Evolutionary conservation across 768 basidiomycete genomes (phyloP), one percentile per base, ranked within the genome.

Genomic region (Lactarius quietus): DNA sequence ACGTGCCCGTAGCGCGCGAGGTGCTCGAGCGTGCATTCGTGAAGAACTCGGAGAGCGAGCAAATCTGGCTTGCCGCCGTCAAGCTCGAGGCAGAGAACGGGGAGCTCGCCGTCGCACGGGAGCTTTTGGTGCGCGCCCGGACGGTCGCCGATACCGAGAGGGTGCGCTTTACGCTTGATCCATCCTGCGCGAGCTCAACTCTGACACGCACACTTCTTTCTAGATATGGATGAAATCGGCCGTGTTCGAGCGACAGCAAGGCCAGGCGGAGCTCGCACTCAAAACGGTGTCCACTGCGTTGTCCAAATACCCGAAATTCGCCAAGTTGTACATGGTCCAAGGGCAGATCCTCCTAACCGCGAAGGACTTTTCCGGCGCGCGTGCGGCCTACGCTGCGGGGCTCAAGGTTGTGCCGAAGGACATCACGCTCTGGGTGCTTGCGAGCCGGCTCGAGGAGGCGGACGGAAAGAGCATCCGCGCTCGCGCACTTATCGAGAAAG

Each of bases 151-250:
- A 93, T 70, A 98, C 96, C 1, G 89, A 96, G 70, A 79, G 95
- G 76, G 95, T 93, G 69, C 48, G 48, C 48, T 51, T 26, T 26
- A 26, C 26, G 23, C 33, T 8, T 33, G n/a, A 51, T 26, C 10
- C 26, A 51, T 17, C 45, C 14, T n/a, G 14, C 29, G 38, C 20
- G 17, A 26, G 29, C 23, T 48, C 56, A 14, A 51, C 66, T 6
- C 26, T 69, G 23, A 59, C 70, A 54, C 57, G 20, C 18, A 39
- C 60, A 52, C 59, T 43, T 28, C 31, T 3, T 28, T 7, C 8
- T 10, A 96, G 94, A 98, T 99, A 59, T 99, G 96, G 97, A 94
- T 98, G 95, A 98, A 99, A 75, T 94, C 92, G 1, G 95, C 92
- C 2, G 92, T 93, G 1, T 95, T 99, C 70, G 95, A 98, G 72